Evolutionary conservation across 2,329 filamentous ascomycete genomes (phyloP), one percentile per base, ranked within the genome.

Genomic region (Pyricularia sp.): DNA sequence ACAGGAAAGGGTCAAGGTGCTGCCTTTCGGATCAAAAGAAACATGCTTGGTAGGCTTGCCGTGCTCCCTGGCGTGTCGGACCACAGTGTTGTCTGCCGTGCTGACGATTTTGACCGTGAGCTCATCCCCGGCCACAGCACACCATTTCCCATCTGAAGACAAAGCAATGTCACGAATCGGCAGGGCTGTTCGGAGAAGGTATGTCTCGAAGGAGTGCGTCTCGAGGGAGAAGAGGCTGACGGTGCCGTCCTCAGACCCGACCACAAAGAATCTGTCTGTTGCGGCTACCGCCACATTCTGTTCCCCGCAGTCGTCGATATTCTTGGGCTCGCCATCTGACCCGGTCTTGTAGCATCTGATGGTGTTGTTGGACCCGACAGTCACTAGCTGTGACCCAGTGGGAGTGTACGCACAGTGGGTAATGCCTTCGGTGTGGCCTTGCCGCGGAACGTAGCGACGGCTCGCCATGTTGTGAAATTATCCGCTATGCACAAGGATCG

Each of bases 101-200:
- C 91, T 91, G 71, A 99, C 92, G 26, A 99, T 82, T 78, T 97
- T 97, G 73, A 98, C 92, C 1, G 90, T 91, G 70, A 97, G 83
- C 78, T 99, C 95, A 78, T 98, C 96, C 83, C 94, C 97, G n/a
- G 94, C 93, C 30, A 98, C 93, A 33, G 95, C 95, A 72, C 90
- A 92, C 94, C 93, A 98, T 74, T 92, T 86, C 0, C 87, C 86
- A 76, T 98, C 92, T 1, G 88, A 86, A 2, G 93, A 94, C 17
- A 99, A 82, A 4, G 92, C 89, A 68, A 99, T 83, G 77, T 97
- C 93, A 75, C 95, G 88, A 36, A 97, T 88, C 0, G 95, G 92
- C 2, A 97, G 82, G n/a, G 93, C 90, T 69, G 90, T 92, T 72
- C 95, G 89, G 30, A 93, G 86, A 67, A 99, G 86, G 72, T 96